Percentiles rank a stretch among this genome's conserved stretches.
Conservation (phyloP, 352 stramenopile species). For the Phytophthora idaei region DNA sequence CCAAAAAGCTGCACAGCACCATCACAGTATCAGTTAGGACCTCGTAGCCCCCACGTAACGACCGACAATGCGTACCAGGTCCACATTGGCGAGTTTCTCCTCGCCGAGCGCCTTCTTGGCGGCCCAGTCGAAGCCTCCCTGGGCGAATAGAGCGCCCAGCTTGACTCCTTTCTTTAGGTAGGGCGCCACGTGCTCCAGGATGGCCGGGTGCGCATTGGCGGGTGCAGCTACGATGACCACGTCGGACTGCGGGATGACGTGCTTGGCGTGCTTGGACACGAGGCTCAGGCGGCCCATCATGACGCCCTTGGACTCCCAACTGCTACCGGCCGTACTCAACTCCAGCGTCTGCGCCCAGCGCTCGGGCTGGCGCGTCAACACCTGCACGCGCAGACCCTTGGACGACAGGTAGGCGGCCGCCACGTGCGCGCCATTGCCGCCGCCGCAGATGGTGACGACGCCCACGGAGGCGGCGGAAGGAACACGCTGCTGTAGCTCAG, state of each 20-base stretch:
- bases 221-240: slow-evolving; percentile 91
- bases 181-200: slow-evolving; percentile 76
- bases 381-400: slow-evolving; percentile 83
- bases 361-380: slow-evolving; percentile 84
- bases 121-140: slow-evolving; percentile 94
- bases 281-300: slow-evolving; percentile 74
- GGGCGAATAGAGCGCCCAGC: slow-evolving; percentile 89
- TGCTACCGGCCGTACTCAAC: slow-evolving; percentile 84
- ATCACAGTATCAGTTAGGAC: slow-evolving; percentile 6
- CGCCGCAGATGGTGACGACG: slow-evolving; percentile 91
- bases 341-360: slow-evolving; percentile 82
- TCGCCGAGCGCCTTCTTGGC: slow-evolving; percentile 87
- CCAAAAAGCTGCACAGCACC: slow-evolving; percentile 80
- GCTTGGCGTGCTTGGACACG: slow-evolving; percentile 83
- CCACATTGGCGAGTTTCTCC: slow-evolving; percentile 56
- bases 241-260: slow-evolving; percentile 88
- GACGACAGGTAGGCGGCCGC: slow-evolving; percentile 88
- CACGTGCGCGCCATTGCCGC: slow-evolving; percentile 92
- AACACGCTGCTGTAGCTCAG: slow-evolving; percentile 63
- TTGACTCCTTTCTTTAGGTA: slow-evolving; percentile 88
- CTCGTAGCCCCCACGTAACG: neutral
- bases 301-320: slow-evolving; percentile 81
- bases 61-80: slow-evolving; percentile 47
- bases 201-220: slow-evolving; percentile 86
- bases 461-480: slow-evolving; percentile 43